Evolutionary conservation across 495 filamentous ascomycete genomes (phyloP), one percentile per base, ranked within the genome.

Genomic region (Articulospora tetracladia): DNA sequence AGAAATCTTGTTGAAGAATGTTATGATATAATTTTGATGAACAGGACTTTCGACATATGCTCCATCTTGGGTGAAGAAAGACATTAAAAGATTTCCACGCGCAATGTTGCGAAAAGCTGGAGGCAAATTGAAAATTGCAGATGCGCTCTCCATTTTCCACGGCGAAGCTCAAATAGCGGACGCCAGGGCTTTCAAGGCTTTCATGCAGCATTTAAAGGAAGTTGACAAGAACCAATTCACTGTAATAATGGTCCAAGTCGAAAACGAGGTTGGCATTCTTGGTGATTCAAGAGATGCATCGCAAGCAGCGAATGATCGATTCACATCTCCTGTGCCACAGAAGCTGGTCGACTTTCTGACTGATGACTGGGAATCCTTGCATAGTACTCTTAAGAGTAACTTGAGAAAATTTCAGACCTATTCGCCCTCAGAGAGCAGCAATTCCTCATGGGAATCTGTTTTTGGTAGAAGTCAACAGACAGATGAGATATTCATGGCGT

Each of bases 401-500:
- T 39, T 62, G 6, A 8, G n/a, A 13, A 47, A 19, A 57, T 56
- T 70, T 34, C 72, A 41, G 34, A 28, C n/a, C n/a, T 22, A n/a
- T 25, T 44, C 20, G 13, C 19, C 8, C 2, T 7, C 7, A 52
- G 34, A 48, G 23, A 53, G 55, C 20, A 53, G 36, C 6, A 50
- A 58, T n/a, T 23, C 12, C 65, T 64, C 68, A 13, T 80, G 74
- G 77, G 68, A 69, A 46, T 55, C 71, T 12, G 69, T 73, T 48
- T 79, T 81, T 63, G 76, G 77, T 11, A 66, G 65, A 24, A 65
- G 70, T 13, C 48, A 61, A 47, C 64, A 71, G 22, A 74, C 77
- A 0, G 77, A 82, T 52, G 76, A 80, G 62, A 59, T 79, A 1
- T 81, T 81, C 70, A 82, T 81, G 78, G 77, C 78, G 0, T 77